phyloP scores from a whole-genome alignment of 345 rosid species.

The Eucalyptus rudis region DNA sequence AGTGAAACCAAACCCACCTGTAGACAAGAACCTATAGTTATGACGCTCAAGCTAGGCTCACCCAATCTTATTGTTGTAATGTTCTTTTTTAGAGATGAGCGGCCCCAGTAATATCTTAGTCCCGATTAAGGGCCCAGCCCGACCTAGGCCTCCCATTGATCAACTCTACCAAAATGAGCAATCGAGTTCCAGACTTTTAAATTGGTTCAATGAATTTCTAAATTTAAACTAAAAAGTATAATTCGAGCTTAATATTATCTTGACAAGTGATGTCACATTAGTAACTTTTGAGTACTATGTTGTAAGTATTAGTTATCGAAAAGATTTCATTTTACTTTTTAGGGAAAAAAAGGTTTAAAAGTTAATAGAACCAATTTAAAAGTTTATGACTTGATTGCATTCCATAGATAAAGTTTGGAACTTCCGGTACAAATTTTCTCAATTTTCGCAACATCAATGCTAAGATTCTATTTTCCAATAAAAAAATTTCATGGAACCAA shows the following conservation, averaged over 20 bases:
- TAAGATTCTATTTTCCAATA: background rate
- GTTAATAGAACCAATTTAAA: background rate
- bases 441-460: background rate
- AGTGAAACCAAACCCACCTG: no score
- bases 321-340: background rate
- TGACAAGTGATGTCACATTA: background rate
- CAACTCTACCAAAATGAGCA: background rate
- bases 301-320: background rate
- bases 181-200: background rate
- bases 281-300: background rate
- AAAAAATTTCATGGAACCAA: background rate
- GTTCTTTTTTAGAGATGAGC: background rate
- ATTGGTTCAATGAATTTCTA: background rate
- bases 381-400: background rate
- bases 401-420: background rate
- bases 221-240: background rate
- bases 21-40: background rate
- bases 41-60: background rate
- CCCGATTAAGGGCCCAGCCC: background rate
- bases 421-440: background rate
- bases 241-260: background rate
- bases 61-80: background rate
- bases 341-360: background rate
- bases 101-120: background rate
- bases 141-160: background rate